Conservation (phyloP, 2,329 filamentous ascomycete species). For the Colletotrichum sp. region DNA sequence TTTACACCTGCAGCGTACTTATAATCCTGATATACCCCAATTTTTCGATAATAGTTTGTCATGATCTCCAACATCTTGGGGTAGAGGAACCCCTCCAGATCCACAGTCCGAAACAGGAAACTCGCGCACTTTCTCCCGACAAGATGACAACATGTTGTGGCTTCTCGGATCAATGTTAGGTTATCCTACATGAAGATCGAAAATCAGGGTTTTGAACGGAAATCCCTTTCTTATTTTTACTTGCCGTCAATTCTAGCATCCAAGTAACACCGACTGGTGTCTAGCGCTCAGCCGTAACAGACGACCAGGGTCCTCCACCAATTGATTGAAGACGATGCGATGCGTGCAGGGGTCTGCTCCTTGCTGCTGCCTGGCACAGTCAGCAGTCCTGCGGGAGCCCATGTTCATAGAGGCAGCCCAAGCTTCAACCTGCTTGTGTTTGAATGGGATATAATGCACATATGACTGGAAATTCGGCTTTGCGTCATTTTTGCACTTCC, state of each 20-base stretch:
- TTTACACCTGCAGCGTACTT: background rate
- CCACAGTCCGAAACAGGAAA: background rate
- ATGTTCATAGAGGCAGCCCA: background rate
- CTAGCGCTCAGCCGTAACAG: background rate
- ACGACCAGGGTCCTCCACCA: background rate
- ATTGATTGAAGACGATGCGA: background rate
- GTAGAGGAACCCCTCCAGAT: background rate
- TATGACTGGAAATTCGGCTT: rapidly evolving
- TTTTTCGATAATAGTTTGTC: background rate
- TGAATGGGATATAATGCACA: background rate
- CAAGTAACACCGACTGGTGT: background rate
- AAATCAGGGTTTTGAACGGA: too few relatives aligned
- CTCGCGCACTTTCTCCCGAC: too few relatives aligned
- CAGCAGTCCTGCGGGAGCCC: background rate
- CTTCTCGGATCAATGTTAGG: too few relatives aligned
- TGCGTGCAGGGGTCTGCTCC: background rate
- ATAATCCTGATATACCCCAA: background rate
- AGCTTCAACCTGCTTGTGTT: background rate
- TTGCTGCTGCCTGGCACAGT: background rate
- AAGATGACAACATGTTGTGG: too few relatives aligned
- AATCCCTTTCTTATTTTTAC: background rate
- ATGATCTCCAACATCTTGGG: background rate
- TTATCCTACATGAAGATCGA: too few relatives aligned
- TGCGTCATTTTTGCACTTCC: background rate
- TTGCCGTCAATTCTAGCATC: background rate